A percentile compares a stretch with the other conserved stretches of the same genome.
These are phyloP conservation scores for Leccinum disarticulatum DNA, from an alignment of 768 basidiomycete species.

Conservation along the genomic window DNA sequence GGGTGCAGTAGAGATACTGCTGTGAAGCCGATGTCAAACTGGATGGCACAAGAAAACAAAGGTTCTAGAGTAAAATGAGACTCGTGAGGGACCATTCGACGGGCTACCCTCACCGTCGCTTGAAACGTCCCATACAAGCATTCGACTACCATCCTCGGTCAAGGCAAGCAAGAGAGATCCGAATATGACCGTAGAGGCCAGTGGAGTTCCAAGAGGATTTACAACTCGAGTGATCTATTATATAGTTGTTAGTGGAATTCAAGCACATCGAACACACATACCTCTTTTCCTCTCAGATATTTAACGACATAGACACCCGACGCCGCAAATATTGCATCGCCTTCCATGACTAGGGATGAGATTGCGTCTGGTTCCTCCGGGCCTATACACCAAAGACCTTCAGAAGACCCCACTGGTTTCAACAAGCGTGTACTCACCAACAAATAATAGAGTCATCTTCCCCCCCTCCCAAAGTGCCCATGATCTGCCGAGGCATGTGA, in stretches of 20 bases:
- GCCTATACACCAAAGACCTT: constrained; percentile 45
- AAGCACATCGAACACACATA: constrained; percentile 25
- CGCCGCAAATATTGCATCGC: constrained; percentile 83
- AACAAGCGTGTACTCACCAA: constrained; percentile 56
- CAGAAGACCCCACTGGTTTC: constrained; percentile 1
- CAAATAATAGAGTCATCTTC: constrained; percentile 89
- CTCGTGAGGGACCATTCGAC: background rate
- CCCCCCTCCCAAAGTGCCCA: constrained; percentile 98
- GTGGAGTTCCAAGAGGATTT: constrained; percentile 60
- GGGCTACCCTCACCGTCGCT: constrained; percentile 48
- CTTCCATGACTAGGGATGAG: constrained; percentile 74
- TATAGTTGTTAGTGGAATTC: constrained; percentile 7
- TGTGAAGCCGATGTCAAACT: constrained; percentile 81
- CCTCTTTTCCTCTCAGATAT: constrained; percentile 89
- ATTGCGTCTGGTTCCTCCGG: constrained; percentile 79
- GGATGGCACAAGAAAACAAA: constrained; percentile 51
- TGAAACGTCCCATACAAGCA: constrained; percentile 78
- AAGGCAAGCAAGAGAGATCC: constrained; percentile 80
- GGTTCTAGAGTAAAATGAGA: constrained; percentile 20
- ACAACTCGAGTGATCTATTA: constrained; percentile 49
- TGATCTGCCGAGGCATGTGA: constrained; percentile 84
- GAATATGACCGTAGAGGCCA: constrained; percentile 74
- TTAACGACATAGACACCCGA: constrained; percentile 68
- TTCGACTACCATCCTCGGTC: constrained; percentile 70
- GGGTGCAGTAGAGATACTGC: constrained; percentile 90